Evolutionary conservation across 352 stramenopile species (phyloP), one percentile per base, ranked within the genome.

Genomic region (Pythium sukuiense): DNA sequence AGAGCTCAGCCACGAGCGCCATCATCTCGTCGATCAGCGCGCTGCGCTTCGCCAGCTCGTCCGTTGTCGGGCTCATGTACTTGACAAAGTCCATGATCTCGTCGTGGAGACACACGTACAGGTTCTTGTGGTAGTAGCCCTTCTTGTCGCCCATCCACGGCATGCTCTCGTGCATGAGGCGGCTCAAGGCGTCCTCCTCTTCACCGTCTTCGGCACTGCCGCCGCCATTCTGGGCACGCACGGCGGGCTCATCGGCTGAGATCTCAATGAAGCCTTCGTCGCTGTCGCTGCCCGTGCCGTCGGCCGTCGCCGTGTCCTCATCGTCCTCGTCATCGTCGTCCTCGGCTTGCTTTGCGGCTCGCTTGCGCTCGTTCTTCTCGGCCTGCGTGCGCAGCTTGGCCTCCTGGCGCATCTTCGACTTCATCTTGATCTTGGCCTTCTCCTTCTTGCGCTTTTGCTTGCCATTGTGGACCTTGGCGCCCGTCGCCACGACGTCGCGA

Each of bases 21-120:
- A 63, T 83, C 66, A 98, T 94, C 59, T 91, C 80, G 4, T 78
- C 62, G 5, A 98, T 76, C 4, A 98, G 71, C 6, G 76, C 70
- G n/a, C 80, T 62, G 24, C 95, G 78, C 48, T 76, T 61, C 50
- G 72, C 66, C 24, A 93, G 66, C 65, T 99, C 96, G 2, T 92
- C 74, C 9, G 74, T 48, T 0, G 80, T 90, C 9, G 93, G 93
- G 65, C 88, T 90, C 73, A 98, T 93, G 37, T 98, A 88, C 24
- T 77, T 77, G 37, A 90, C 83, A 88, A 99, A 99, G 57, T 96
- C 85, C 58, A 98, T 88, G 69, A 99, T 97, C 83, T 99, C 96
- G 62, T 99, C 94, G 74, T 99, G 96, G 9, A 99, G 76, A 63
- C 80, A 83, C 41, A 96, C 73, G 54, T 98, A 95, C 32, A 93